A percentile compares a stretch with the other conserved stretches of the same genome.
Evolutionary conservation across 192 early-diverging fungal genomes (phyloP).

Genomic region (Backusella tarrabulga): DNA sequence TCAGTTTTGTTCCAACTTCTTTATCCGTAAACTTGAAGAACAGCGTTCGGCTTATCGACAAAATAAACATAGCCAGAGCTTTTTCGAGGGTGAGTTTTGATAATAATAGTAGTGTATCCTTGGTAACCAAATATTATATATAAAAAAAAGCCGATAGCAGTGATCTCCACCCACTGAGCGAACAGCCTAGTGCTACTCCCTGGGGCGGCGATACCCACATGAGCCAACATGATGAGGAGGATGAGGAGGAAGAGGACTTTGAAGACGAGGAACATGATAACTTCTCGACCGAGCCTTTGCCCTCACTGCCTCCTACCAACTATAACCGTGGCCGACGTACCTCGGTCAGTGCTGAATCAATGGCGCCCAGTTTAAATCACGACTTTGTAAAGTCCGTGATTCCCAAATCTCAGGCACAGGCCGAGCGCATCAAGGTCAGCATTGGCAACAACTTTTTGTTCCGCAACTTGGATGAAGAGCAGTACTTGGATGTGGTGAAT

Average conservation of each 20-base stretch:
- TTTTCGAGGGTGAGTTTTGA: neutral
- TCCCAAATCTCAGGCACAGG: conserved; percentile 88
- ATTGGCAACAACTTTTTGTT: conserved; percentile 93
- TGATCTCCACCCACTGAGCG: conserved; percentile 14
- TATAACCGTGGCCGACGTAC: conserved; percentile 90
- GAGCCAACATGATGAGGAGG: neutral
- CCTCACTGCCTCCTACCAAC: conserved; percentile 43
- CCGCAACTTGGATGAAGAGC: conserved; percentile 93
- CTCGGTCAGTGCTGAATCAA: conserved; percentile 95
- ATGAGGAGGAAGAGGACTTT: conserved; percentile 42
- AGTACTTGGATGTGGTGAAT: conserved; percentile 91
- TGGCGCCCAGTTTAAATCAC: conserved; percentile 84
- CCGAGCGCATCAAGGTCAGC: conserved; percentile 73
- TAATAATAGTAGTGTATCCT: no score
- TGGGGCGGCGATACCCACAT: conserved; percentile 9
- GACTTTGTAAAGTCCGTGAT: conserved; percentile 83
- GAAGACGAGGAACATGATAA: conserved; percentile 67
- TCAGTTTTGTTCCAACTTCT: conserved; percentile 37
- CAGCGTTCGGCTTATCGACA: conserved; percentile 19
- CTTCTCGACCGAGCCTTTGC: conserved; percentile 39
- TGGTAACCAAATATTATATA: no score
- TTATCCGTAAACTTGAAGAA: conserved; percentile 40
- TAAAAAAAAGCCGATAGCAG: neutral
- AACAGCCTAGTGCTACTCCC: neutral
- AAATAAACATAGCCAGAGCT: neutral